Base-by-base conservation (phyloP, 495 filamentous ascomycete genomes). In the Melanomma pulvis-pyrius region DNA sequence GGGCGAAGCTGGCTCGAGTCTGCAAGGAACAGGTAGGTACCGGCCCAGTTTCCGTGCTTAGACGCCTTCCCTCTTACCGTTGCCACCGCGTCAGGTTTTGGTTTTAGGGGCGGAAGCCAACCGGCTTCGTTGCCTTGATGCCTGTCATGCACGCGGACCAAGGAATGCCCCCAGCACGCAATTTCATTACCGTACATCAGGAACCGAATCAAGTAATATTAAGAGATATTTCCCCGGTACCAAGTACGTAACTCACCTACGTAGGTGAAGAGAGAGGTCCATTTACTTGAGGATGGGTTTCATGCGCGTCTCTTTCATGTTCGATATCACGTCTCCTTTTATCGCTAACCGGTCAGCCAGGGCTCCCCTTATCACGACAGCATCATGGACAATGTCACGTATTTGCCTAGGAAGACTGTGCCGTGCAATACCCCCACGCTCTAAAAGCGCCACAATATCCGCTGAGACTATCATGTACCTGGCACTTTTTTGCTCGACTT, bases 371-470 rank as follows among this genome's bases (percentile, higher is more conserved):
- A 44, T 44, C 39, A 44, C 39, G 39, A n/a, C 39, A 6, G 13
- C 39, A 44, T 44, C 39, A 17, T 11, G 39, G 39, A 44, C 9
- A 44, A 12, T 44, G 39, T 15, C 5, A n/a, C 39, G 5, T 2
- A 6, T 6, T n/a, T 44, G n/a, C 39, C 39, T 2, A 11, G 39
- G 8, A 15, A 44, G 17, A 44, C 9, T 11, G 39, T 12, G 2
- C 17, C 39, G 39, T 17, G 26, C 13, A 26, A 8, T 30, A 5
- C 24, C 51, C 51, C 51, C 51, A 55, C 51, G 51, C 51, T 34
- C 51, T 55, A 55, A 55, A 55, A 29, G 51, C 51, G 51, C 51
- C 51, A 55, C 51, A 55, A 32, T 55, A 55, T 55, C 9, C 30
- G 30, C 51, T 55, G 51, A 55, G 32, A 55, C 51, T 12, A 12